phyloP scores from a whole-genome alignment of 352 stramenopile genomes.

The Albugo candida region DNA sequence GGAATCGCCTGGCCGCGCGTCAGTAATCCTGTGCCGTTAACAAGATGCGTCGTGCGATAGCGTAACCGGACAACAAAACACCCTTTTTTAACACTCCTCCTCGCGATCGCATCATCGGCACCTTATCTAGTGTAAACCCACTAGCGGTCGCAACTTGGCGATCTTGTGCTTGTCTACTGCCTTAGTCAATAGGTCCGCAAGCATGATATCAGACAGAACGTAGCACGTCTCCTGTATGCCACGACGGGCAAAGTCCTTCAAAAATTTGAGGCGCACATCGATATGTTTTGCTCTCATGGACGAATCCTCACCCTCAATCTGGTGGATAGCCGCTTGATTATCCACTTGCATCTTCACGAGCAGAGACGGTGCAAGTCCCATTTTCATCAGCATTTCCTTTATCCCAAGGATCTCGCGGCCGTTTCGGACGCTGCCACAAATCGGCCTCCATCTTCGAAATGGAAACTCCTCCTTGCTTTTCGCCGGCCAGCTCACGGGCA shows the following conservation, averaged over 20 bases:
- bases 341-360: background rate
- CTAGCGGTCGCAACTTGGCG: too few species aligned
- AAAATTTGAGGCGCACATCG: background rate
- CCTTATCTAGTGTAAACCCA: too few species aligned
- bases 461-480: background rate
- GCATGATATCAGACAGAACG: background rate
- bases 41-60: too few species aligned
- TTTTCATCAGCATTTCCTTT: background rate
- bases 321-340: background rate
- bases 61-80: too few species aligned
- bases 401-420: background rate
- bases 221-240: background rate
- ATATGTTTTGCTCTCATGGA: background rate
- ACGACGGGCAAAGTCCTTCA: background rate
- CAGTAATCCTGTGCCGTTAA: too few species aligned
- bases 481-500: background rate
- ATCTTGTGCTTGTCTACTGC: background rate
- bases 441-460: constrained; percentile 8
- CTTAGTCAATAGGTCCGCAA: background rate
- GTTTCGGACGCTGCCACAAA: constrained; percentile 1
- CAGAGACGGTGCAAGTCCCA: background rate
- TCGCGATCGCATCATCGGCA: too few species aligned
- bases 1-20: too few species aligned
- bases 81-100: too few species aligned
- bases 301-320: background rate